Percentiles rank a stretch among this genome's conserved stretches.
Evolutionary conservation across 306 rosid species (phyloP).

Genomic region (Dalbergia cultrata): DNA sequence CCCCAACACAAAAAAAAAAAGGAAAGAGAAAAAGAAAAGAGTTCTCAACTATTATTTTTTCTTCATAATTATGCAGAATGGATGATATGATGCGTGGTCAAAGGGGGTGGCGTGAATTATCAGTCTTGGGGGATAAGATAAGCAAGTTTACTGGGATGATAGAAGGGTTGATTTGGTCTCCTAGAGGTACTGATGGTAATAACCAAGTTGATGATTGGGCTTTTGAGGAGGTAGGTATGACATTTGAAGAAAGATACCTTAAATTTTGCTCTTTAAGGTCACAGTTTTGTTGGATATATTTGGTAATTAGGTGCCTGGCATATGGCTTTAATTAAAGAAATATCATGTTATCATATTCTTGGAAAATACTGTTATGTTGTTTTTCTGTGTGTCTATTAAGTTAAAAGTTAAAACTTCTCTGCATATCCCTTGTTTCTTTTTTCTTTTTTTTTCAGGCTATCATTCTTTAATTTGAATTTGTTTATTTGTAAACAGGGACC

Average conservation of each 20-base stretch:
- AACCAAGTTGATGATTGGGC: constrained; percentile 82
- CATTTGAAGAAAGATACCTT: constrained; percentile 29
- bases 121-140: constrained; percentile 89
- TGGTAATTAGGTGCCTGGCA: constrained; percentile 34
- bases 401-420: background rate
- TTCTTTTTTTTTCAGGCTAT: background rate
- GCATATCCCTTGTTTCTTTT: background rate
- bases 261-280: constrained; percentile 14
- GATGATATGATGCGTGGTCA: constrained; percentile 99
- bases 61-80: constrained; percentile 70
- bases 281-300: constrained; percentile 34
- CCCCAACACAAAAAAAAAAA: background rate
- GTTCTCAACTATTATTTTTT: constrained; percentile 36
- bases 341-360: constrained; percentile 19
- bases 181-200: constrained; percentile 69
- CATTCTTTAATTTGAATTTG: constrained; percentile 38
- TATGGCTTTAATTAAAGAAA: constrained; percentile 29
- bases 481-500: constrained; percentile 74
- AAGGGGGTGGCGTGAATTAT: constrained; percentile 98
- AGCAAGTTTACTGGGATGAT: constrained; percentile 96
- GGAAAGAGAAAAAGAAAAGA: background rate
- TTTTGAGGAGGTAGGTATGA: constrained; percentile 84
- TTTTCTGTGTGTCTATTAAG: background rate
- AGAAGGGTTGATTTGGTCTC: constrained; percentile 98
- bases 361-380: background rate